These are phyloP conservation scores for Sphaerostilbella broomeana DNA, from an alignment of 2,329 filamentous ascomycete species.

Conservation along the genomic window DNA sequence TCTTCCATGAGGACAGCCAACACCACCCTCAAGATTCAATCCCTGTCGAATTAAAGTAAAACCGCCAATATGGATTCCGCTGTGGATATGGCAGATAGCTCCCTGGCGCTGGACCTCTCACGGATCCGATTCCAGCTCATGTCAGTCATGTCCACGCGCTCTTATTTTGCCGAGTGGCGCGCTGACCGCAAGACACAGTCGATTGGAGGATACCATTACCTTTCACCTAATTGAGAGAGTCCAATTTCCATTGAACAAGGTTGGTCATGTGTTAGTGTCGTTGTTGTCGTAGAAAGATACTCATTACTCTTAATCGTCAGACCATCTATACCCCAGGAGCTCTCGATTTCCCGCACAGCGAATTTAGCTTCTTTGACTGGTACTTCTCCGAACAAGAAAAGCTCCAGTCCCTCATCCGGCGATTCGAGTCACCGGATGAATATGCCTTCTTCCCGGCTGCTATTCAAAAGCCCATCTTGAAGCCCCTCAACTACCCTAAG, in stretches of 20 bases:
- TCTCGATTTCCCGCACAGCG: constrained; percentile 66
- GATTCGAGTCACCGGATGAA: constrained; percentile 94
- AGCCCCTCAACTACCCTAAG: constrained; percentile 77
- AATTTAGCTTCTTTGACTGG: constrained; percentile 88
- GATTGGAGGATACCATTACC: constrained; percentile 94
- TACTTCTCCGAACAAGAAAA: constrained; percentile 84
- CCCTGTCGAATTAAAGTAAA: too few species aligned
- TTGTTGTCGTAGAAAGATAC: constrained; percentile 72
- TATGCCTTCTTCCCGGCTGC: constrained; percentile 91
- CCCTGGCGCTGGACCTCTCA: constrained; percentile 78
- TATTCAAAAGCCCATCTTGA: constrained; percentile 74
- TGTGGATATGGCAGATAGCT: constrained; percentile 79
- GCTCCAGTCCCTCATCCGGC: constrained; percentile 85
- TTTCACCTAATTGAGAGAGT: constrained; percentile 95
- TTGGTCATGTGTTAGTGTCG: constrained; percentile 61
- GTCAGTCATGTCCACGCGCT: constrained; percentile 42
- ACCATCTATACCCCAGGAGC: constrained; percentile 79
- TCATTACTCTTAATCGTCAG: constrained; percentile 21
- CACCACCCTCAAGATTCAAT: neutral
- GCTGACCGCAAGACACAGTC: constrained; percentile 46
- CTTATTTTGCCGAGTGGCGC: constrained; percentile 1
- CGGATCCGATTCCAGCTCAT: constrained; percentile 94
- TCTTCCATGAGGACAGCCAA: too few species aligned
- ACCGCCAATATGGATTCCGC: constrained; percentile 67
- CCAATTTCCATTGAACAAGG: constrained; percentile 85